Evolutionary conservation across 495 filamentous ascomycete species (phyloP).

Genomic region (Darksidea phi): DNA sequence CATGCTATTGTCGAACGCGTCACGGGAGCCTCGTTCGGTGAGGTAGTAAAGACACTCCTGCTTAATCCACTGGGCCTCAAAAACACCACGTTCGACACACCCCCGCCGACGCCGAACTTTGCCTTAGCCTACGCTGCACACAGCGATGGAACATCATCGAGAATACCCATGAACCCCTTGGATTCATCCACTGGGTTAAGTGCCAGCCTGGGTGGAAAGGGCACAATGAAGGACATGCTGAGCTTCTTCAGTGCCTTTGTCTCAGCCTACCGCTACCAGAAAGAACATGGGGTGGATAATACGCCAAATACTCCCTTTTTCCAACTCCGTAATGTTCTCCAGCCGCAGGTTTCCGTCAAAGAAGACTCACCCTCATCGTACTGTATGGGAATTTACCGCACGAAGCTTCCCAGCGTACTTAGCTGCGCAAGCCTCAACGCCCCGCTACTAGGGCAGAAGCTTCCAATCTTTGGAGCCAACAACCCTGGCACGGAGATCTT

Average conservation of each 20-base stretch:
- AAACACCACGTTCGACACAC: background rate
- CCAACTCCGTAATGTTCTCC: no score
- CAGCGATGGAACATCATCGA: background rate
- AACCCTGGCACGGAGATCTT: no score
- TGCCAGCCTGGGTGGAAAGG: no score
- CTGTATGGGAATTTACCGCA: slow-evolving; percentile 14
- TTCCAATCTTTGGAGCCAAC: no score
- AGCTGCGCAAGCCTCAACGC: slow-evolving; percentile 7
- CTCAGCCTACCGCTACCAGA: no score
- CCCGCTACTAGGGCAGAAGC: background rate
- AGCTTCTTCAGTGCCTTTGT: no score
- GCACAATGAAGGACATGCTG: no score
- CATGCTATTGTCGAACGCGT: slow-evolving; percentile 5
- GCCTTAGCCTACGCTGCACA: background rate
- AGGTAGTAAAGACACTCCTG: background rate
- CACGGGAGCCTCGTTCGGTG: slow-evolving; percentile 1
- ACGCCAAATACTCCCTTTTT: no score
- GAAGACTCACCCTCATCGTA: background rate
- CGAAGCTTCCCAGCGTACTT: slow-evolving; percentile 3
- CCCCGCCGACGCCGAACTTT: background rate
- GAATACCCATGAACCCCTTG: background rate
- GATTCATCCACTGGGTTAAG: background rate
- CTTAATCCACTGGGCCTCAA: slow-evolving; percentile 6
- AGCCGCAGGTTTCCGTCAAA: no score
- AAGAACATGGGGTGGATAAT: background rate